Base-by-base conservation (phyloP, 345 rosid species). In the Hevea brasiliensis region DNA sequence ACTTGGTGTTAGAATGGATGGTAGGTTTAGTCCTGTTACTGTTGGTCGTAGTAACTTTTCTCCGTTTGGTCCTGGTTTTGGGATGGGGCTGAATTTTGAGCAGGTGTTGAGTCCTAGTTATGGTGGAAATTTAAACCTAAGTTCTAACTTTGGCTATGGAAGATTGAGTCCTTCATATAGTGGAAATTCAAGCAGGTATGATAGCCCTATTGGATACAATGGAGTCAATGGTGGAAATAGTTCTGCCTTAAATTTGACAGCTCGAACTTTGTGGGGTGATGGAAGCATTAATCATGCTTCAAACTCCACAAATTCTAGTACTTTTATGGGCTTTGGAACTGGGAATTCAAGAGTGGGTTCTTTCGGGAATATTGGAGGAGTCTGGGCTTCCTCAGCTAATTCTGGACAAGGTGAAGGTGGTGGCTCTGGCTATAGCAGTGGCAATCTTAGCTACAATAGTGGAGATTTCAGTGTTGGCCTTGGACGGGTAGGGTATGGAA, bases 1-100 rank as follows among this genome's bases (percentile, higher is more conserved):
- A 35, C 90, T 85, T 82, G 94, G 93, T 76, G 82, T 84, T 60
- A 86, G 92, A 80, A 83, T 89, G 86, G 97, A 92, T 79, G 94
- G 89, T 77, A 87, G 96, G 85, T 87, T 80, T 84, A 89, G 96
- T 83, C 92, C 91, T 37, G 85, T 79, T 69, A 79, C 85, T 76
- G 86, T 80, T 72, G 89, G 86, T 44, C 84, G 89, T 37, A 79
- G 77, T 55, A 87, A 86, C 57, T 87, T 85, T 82, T 79, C 94
- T 79, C 86, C 95, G 47, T 81, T 89, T 76, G 86, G 85, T 72
- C 75, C 85, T 82, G 81, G 85, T 61, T 90, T 83, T 66, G 92
- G 85, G 5, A 78, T 83, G 54, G 94, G 92, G 44, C 72, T 89
- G 72, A 88, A 85, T 71, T 81, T 83, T 61, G 99, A 94, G 78